Evolutionary conservation across 176 grass and related monocot genomes (phyloP), one percentile per base, ranked within the genome.

Genomic region (Carex parvula): DNA sequence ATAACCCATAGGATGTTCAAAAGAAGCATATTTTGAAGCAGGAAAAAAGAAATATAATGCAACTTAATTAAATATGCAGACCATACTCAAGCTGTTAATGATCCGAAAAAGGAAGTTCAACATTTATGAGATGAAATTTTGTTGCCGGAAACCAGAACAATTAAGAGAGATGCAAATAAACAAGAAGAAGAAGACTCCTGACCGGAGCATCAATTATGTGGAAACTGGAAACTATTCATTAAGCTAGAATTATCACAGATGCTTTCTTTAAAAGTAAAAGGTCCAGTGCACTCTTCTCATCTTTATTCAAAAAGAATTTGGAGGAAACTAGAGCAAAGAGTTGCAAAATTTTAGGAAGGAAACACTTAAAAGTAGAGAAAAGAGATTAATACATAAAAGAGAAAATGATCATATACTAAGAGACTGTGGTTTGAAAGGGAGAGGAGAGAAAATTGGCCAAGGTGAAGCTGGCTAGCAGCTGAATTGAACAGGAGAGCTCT

Each of bases 401-500:
- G n/a, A 70, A 4, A 70, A 35, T 3, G 4, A 15, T 10, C 1
- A 70, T 94, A 46, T 94, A 94, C 92, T 92, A 92, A 82, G 84
- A 94, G 79, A 62, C 32, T 91, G 55, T 89, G 85, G 84, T 88
- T 86, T 18, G 85, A 85, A 74, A 81, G 18, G 64, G 85, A 20
- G 79, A 76, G 86, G 81, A 88, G 83, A 54, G 80, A 72, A 57
- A 85, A 88, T 24, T 83, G 84, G 50, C 74, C 84, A 83, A 92
- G 81, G 32, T 86, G 79, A 67, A 97, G 82, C 83, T 92, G 92
- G 67, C 78, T 1, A 26, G 26, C 26, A 26, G 26, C 84, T 9
- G 72, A 79, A 1, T 83, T 50, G 60, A 92, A 63, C 62, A 90
- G 87, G 33, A 97, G 86, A 29, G 89, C 90, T 70, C 90, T 89